These are phyloP conservation scores for Stachybotrys echinatus DNA, from an alignment of 2,329 filamentous ascomycete species.

Conservation along the genomic window DNA sequence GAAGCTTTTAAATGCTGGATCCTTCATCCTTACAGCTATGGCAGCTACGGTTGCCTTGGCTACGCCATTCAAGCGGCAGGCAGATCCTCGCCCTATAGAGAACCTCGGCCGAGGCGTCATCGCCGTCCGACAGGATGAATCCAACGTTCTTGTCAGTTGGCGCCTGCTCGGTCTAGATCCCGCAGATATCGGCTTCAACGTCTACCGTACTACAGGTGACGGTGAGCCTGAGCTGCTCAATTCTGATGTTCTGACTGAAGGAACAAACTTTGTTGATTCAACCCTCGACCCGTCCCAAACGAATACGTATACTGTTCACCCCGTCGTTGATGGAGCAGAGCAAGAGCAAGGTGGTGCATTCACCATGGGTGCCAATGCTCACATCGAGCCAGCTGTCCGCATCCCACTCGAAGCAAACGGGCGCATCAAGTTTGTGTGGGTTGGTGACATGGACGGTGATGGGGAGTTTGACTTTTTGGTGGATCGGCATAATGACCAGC, in stretches of 20 bases:
- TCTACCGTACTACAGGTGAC: slow-evolving; percentile 8
- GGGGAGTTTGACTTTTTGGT: slow-evolving; percentile 15
- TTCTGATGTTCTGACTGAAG: slow-evolving; percentile 6
- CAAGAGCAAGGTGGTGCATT: slow-evolving; percentile 7
- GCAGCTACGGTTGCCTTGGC: no score
- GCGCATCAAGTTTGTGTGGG: slow-evolving; percentile 15
- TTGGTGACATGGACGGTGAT: slow-evolving; percentile 16
- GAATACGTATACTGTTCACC: slow-evolving; percentile 12
- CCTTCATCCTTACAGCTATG: no score
- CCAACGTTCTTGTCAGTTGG: slow-evolving; percentile 11
- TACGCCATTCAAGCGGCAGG: no score
- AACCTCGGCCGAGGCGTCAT: slow-evolving; percentile 13
- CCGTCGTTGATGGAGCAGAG: slow-evolving; percentile 11
- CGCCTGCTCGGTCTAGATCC: slow-evolving; percentile 15
- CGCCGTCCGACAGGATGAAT: slow-evolving; percentile 12
- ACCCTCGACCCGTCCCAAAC: slow-evolving; percentile 4
- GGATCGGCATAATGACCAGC: slow-evolving; percentile 11
- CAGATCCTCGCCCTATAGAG: slow-evolving; percentile 6
- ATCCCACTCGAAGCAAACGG: slow-evolving; percentile 11
- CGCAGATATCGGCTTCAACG: slow-evolving; percentile 12
- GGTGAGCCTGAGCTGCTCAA: slow-evolving; percentile 8
- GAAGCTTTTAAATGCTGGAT: no score
- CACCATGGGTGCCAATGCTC: slow-evolving; percentile 7
- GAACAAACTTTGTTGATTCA: slow-evolving; percentile 14
- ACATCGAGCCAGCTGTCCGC: slow-evolving; percentile 8